These are phyloP conservation scores for Fusarium begoniae DNA, from an alignment of 2,329 filamentous ascomycete species.

Conservation along the genomic window DNA sequence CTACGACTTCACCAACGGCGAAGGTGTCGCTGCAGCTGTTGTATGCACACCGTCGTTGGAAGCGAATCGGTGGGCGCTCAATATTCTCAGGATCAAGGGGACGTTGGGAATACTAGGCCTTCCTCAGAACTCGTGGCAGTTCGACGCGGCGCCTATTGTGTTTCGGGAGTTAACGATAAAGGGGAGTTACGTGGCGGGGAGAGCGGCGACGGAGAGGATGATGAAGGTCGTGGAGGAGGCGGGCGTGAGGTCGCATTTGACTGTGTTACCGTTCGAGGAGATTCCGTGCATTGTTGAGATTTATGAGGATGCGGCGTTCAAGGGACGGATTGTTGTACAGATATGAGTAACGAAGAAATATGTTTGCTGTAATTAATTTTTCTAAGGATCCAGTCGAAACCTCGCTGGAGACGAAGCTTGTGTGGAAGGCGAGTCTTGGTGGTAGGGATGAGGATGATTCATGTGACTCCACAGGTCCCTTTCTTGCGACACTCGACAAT, in stretches of 20 bases:
- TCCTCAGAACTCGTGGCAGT: neutral
- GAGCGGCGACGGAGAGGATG: constrained; percentile 1
- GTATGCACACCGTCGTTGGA: neutral
- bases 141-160: constrained; percentile 5
- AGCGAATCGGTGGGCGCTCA: constrained; percentile 11
- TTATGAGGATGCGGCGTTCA: constrained; percentile 9
- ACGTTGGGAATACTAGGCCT: constrained; percentile 1
- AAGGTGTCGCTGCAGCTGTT: neutral
- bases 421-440: neutral
- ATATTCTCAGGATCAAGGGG: neutral
- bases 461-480: fast-evolving
- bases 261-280: neutral
- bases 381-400: fast-evolving
- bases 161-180: constrained; percentile 2
- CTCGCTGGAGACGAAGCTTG: too few relatives aligned
- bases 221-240: neutral
- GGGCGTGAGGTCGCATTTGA: constrained; percentile 12
- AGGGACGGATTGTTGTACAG: constrained; percentile 1
- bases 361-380: too few relatives aligned
- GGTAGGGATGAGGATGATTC: too few relatives aligned
- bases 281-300: neutral
- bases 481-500: neutral
- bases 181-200: neutral
- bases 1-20: neutral
- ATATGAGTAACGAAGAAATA: neutral